These are phyloP conservation scores for Syncephalastrum racemosum DNA, from an alignment of 371 early-diverging fungal species.

Conservation along the genomic window DNA sequence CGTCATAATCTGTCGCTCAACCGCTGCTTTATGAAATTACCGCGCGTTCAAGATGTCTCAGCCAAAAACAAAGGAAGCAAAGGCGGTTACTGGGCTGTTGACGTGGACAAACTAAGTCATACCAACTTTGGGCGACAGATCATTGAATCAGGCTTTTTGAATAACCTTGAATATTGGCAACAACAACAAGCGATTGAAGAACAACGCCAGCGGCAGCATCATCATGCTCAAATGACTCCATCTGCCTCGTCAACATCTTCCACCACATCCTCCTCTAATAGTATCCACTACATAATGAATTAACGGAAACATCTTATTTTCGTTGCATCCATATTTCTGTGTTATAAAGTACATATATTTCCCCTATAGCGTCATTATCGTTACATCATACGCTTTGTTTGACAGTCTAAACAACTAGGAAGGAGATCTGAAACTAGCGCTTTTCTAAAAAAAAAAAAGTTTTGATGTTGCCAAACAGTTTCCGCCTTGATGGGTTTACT, in stretches of 20 bases:
- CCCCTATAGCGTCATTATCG: too few species aligned
- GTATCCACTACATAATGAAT: slow-evolving; percentile 8
- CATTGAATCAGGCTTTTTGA: slow-evolving; percentile 37
- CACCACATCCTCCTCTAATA: slow-evolving; percentile 5
- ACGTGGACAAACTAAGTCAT: slow-evolving; percentile 38
- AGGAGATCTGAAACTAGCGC: too few species aligned
- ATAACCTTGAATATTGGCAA: slow-evolving; percentile 40
- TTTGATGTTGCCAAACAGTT: too few species aligned
- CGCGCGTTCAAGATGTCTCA: slow-evolving; percentile 19
- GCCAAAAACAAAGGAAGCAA: slow-evolving; percentile 32
- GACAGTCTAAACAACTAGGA: too few species aligned
- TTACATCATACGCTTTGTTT: too few species aligned
- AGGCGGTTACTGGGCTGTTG: slow-evolving; percentile 67
- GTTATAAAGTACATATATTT: too few species aligned
- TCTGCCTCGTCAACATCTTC: slow-evolving; percentile 14
- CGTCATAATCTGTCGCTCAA: slow-evolving; percentile 80
- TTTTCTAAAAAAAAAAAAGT: too few species aligned
- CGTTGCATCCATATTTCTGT: too few species aligned
- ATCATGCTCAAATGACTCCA: neutral
- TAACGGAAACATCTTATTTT: slow-evolving; percentile 1
- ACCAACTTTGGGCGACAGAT: slow-evolving; percentile 45
- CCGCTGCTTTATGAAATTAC: slow-evolving; percentile 68
- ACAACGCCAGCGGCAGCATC: slow-evolving; percentile 22
- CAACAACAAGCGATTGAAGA: slow-evolving; percentile 31
- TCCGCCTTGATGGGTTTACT: too few species aligned